Evolutionary conservation across 208 protist genomes (phyloP).

Genomic region (Acanthamoeba lugdunensis): DNA sequence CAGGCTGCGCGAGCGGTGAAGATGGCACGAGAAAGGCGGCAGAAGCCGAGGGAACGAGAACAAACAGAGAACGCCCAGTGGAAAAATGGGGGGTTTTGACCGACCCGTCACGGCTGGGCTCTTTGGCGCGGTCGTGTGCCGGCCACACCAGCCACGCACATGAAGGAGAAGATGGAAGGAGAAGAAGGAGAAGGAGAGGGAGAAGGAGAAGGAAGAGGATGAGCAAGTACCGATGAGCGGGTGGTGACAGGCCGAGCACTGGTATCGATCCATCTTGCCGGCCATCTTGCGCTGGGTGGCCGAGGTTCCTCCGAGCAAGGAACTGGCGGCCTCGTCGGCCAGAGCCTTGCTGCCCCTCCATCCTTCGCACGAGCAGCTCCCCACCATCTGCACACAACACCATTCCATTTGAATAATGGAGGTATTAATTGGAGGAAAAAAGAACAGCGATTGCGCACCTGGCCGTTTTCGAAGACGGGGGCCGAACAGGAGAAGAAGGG

Average conservation of each 20-base stretch:
- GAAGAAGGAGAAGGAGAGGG: neutral
- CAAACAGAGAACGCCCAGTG: neutral
- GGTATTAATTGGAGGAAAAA: neutral
- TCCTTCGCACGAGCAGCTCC: constrained; percentile 32
- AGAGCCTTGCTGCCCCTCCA: neutral
- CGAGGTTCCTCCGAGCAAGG: too few species aligned
- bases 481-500: constrained; percentile 6
- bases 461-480: constrained; percentile 1
- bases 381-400: constrained; percentile 5
- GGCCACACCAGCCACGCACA: too few species aligned
- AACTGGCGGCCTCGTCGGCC: neutral
- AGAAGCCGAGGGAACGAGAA: neutral
- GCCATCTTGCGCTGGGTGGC: constrained; percentile 1
- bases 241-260: neutral
- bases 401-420: too few species aligned
- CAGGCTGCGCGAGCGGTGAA: neutral
- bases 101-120: neutral
- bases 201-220: neutral
- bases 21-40: neutral
- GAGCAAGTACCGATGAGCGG: neutral
- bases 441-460: neutral
- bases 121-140: neutral
- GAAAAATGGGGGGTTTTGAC: neutral
- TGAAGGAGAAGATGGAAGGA: neutral
- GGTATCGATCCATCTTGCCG: neutral